Evolutionary conservation across 176 grass and related monocot genomes (phyloP), one percentile per base, ranked within the genome.

Genomic region (Pontederia crassipes): DNA sequence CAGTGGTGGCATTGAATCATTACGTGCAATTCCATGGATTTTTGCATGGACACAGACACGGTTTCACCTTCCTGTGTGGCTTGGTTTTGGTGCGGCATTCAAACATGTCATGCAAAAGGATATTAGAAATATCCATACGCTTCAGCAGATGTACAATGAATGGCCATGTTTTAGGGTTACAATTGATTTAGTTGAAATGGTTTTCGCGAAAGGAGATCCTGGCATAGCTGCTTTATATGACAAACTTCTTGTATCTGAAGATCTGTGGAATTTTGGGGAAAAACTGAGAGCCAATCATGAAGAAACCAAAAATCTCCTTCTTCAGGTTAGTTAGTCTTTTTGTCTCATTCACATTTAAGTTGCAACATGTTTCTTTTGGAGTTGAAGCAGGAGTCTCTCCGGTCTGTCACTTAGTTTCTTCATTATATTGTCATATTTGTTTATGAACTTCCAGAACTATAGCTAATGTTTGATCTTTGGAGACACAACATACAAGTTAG

Each of bases 131-230:
- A 60, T 95, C 66, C 77, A 90, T 13, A 75, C 61, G 54, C 86
- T 95, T 32, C 78, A 64, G 11, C 75, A 90, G 80, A 95, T 90
- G 91, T 95, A 95, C 78, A 90, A 87, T 45, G 69, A 69, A 57
- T 95, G 91, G 91, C 91, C 91, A 8, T 95, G 90, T 68, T 95
- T 95, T 72, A 90, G 91, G 54, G 91, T 95, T 17, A 95, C 91
- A 9, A 79, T 95, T 56, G 91, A 95, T 74, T 71, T 95, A 77
- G 83, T 95, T 59, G 91, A 95, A 80, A 95, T 95, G 86, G 91
- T 95, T 62, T 95, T 95, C 26, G 86, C 91, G 24, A 95, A 90
- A 48, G 91, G 91, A 74, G 83, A 95, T 78, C 91, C 91, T 29
- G 86, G 86, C 29, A 95, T 90, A 72, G 91, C 91, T 18, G 86